Conservation (phyloP, 2,329 filamentous ascomycete genomes). For the Colletotrichum trifolii region DNA sequence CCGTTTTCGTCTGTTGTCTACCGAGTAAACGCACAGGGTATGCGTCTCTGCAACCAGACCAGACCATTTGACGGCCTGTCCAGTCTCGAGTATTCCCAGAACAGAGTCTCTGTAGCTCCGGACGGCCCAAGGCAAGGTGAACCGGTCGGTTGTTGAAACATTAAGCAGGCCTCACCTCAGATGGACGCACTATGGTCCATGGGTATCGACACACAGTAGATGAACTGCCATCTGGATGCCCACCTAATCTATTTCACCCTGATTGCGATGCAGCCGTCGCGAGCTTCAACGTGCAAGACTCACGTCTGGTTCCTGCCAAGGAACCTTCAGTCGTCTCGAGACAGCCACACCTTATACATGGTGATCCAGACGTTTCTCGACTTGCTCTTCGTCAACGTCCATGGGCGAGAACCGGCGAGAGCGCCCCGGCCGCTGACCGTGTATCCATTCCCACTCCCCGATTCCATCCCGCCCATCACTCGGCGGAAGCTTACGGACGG, state of each 20-base stretch:
- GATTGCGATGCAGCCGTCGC: slow-evolving; percentile 30
- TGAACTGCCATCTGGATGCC: not conserved
- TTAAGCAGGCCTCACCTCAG: no score
- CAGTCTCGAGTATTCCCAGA: no score
- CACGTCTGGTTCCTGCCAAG: slow-evolving; percentile 23
- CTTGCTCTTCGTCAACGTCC: no score
- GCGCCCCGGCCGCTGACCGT: not conserved
- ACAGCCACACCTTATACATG: not conserved
- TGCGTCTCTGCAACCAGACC: no score
- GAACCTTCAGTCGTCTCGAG: not conserved
- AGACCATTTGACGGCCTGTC: no score
- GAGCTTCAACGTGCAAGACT: not conserved
- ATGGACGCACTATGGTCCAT: no score
- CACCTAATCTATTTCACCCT: slow-evolving; percentile 8
- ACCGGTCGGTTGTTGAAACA: no score
- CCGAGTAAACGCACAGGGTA: no score
- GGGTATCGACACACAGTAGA: not conserved
- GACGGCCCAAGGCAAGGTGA: no score
- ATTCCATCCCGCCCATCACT: not conserved
- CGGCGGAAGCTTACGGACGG: slow-evolving; percentile 15
- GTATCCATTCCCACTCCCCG: not conserved
- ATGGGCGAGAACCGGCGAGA: slow-evolving; percentile 20
- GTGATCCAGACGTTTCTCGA: not conserved
- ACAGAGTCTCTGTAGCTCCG: no score
- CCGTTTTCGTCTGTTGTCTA: no score